Evolutionary conservation across 345 rosid species (phyloP).

Genomic region (Moricandia moricandioides): DNA sequence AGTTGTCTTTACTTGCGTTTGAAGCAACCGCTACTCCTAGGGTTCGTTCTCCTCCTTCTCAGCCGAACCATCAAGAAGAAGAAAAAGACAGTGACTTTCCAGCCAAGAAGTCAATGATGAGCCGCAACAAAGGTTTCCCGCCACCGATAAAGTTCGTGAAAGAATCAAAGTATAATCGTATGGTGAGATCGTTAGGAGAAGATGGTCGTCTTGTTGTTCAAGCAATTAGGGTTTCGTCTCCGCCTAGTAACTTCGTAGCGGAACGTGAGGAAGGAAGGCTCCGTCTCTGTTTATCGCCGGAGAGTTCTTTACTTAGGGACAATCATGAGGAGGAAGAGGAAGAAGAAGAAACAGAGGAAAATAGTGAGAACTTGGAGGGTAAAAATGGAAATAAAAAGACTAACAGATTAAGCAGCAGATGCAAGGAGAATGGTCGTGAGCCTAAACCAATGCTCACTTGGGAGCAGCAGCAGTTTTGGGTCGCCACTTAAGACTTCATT

Average conservation of each 20-base stretch:
- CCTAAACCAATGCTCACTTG: constrained; percentile 48
- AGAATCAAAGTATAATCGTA: constrained; percentile 41
- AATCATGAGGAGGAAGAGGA: background rate
- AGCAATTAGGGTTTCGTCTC: constrained; percentile 43
- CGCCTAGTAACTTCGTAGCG: constrained; percentile 44
- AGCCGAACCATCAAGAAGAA: constrained; percentile 10
- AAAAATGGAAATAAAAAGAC: constrained; percentile 44
- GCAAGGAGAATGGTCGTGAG: constrained; percentile 53
- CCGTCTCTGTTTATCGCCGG: constrained; percentile 42
- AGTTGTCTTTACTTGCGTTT: constrained; percentile 36
- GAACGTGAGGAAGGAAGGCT: constrained; percentile 81
- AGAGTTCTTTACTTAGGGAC: background rate
- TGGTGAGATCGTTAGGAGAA: constrained; percentile 57
- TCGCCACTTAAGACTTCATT: constrained; percentile 41
- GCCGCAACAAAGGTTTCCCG: constrained; percentile 53
- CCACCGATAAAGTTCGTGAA: constrained; percentile 78
- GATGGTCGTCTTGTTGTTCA: constrained; percentile 70
- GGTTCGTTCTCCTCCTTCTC: background rate
- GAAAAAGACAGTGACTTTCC: background rate
- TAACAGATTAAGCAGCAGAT: constrained; percentile 44
- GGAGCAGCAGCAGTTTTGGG: constrained; percentile 55
- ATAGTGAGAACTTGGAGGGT: constrained; percentile 34
- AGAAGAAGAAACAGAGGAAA: constrained; percentile 35
- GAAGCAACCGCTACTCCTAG: constrained; percentile 27
- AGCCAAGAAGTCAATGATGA: constrained; percentile 23